phyloP scores from a whole-genome alignment of 108 stramenopile genomes.

The Nitzschia sp. region DNA sequence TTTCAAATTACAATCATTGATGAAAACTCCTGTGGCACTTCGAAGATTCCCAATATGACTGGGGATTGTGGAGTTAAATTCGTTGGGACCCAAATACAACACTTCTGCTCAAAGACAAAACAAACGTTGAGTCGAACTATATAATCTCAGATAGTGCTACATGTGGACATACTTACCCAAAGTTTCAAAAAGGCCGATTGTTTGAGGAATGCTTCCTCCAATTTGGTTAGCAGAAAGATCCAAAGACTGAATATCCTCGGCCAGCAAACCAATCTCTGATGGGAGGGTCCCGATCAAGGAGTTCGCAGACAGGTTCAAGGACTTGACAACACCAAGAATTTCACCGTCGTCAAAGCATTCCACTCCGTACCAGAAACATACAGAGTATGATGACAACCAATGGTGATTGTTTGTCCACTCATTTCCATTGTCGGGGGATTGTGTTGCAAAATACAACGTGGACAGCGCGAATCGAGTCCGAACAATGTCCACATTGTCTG shows the following conservation, averaged over 20 bases:
- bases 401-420: slow-evolving; percentile 14
- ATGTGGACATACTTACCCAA: slow-evolving; percentile 17
- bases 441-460: slow-evolving; percentile 23
- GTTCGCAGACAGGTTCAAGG: slow-evolving; percentile 30
- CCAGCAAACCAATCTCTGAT: slow-evolving; percentile 29
- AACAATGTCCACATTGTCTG: slow-evolving; percentile 1
- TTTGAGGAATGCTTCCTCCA: slow-evolving; percentile 38
- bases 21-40: slow-evolving; percentile 36
- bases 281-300: slow-evolving; percentile 23
- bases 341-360: slow-evolving; percentile 27
- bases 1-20: slow-evolving; percentile 48
- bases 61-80: slow-evolving; percentile 15
- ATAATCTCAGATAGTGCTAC: not conserved
- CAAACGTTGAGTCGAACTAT: not conserved
- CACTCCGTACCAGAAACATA: slow-evolving; percentile 43
- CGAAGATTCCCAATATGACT: slow-evolving; percentile 18
- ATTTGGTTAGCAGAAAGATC: slow-evolving; percentile 42
- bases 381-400: slow-evolving; percentile 34
- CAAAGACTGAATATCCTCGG: slow-evolving; percentile 31
- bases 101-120: not conserved
- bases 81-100: slow-evolving; percentile 27
- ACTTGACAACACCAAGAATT: slow-evolving; percentile 3
- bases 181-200: slow-evolving; percentile 19
- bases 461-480: slow-evolving; percentile 31
- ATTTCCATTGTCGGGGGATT: not conserved